Conservation (phyloP, 2,329 filamentous ascomycete species). For the Didymellaceae sp. region DNA sequence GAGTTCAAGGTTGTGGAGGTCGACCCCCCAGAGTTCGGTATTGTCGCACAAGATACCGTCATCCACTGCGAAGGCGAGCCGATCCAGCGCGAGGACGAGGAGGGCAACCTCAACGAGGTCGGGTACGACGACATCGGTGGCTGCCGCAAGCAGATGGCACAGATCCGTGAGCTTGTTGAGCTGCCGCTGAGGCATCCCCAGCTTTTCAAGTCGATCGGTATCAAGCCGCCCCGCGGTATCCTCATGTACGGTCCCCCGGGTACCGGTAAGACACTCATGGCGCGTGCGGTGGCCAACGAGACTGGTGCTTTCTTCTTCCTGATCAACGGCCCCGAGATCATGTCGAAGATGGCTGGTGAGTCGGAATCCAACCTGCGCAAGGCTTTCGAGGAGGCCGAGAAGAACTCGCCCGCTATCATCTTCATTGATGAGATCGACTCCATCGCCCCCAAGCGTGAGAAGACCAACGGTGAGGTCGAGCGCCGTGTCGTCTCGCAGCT, state of each 20-base stretch:
- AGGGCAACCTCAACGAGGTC: conserved; percentile 98
- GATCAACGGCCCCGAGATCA: conserved; percentile 99
- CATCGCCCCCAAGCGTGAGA: conserved; percentile 98
- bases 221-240: conserved; percentile 98
- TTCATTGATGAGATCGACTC: conserved; percentile 99
- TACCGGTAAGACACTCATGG: conserved; percentile 99
- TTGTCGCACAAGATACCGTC: conserved; percentile 97
- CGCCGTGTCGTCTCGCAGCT: conserved; percentile 98
- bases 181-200: conserved; percentile 95
- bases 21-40: conserved; percentile 97
- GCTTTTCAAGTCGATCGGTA: conserved; percentile 99
- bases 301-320: conserved; percentile 99
- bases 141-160: conserved; percentile 99
- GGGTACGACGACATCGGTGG: conserved; percentile 99
- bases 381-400: conserved; percentile 99
- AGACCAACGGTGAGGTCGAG: conserved; percentile 99
- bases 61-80: conserved; percentile 98
- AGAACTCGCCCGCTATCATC: conserved; percentile 98
- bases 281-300: conserved; percentile 97
- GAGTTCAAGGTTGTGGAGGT: conserved; percentile 99
- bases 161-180: conserved; percentile 98
- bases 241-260: conserved; percentile 92
- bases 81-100: conserved; percentile 97
- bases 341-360: conserved; percentile 99
- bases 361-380: conserved; percentile 98